phyloP scores from a whole-genome alignment of 805 yeast genomes.

The Wickerhamiella sergipiensis region DNA sequence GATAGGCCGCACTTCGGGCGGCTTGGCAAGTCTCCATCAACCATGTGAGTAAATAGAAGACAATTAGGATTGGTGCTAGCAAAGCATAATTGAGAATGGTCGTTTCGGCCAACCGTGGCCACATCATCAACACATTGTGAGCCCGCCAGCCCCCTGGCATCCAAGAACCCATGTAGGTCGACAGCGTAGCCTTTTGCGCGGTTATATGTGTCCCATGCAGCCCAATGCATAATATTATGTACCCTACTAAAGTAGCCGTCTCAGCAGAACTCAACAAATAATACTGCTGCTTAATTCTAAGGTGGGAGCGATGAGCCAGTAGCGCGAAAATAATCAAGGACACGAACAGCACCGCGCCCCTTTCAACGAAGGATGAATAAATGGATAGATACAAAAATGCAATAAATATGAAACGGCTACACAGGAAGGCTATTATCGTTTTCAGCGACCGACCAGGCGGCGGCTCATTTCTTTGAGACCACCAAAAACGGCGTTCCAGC shows the following conservation, averaged over 20 bases:
- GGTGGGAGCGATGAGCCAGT: too few species aligned
- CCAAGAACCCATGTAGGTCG: background rate
- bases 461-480: slow-evolving; percentile 13
- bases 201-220: background rate
- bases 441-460: background rate
- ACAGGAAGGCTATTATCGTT: too few species aligned
- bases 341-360: too few species aligned
- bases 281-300: too few species aligned
- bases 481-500: slow-evolving; percentile 16
- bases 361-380: too few species aligned
- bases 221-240: background rate
- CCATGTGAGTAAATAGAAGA: background rate
- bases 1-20: background rate
- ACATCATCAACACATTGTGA: background rate
- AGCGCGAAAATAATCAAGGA: too few species aligned
- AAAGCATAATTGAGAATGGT: background rate
- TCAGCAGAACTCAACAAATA: too few species aligned
- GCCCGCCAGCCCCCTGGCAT: background rate
- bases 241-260: background rate
- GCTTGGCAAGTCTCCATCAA: background rate
- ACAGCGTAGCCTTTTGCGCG: background rate
- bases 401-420: background rate
- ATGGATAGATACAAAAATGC: background rate
- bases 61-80: background rate
- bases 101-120: background rate